A percentile compares a stretch with the other conserved stretches of the same genome.
These are phyloP conservation scores for Lolium multiflorum DNA, from an alignment of 176 grass and related monocot species.

Conservation along the genomic window DNA sequence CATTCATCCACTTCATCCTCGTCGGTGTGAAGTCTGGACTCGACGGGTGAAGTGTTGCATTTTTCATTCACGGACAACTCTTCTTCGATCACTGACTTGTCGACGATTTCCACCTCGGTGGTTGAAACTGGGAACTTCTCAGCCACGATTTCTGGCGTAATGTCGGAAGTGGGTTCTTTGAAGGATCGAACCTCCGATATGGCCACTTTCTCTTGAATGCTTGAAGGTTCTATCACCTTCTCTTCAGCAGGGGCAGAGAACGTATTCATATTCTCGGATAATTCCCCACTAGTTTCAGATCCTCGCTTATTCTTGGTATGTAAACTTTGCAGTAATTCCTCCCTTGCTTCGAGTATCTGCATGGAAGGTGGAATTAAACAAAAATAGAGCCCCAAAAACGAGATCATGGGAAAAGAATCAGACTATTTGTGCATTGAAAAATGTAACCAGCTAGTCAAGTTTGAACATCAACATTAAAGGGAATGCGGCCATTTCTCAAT, in stretches of 20 bases:
- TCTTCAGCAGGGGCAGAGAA: conserved; percentile 43
- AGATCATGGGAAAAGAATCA: not conserved
- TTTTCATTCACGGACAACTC: conserved; percentile 34
- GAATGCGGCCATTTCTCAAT: not conserved
- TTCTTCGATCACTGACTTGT: conserved; percentile 79
- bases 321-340: conserved; percentile 56
- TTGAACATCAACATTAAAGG: not conserved
- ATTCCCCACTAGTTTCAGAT: conserved; percentile 40
- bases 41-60: not conserved
- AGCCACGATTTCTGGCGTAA: conserved; percentile 25
- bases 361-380: not conserved
- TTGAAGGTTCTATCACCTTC: conserved; percentile 48
- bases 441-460: not conserved
- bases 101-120: conserved; percentile 58
- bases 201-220: not conserved
- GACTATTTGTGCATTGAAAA: not conserved
- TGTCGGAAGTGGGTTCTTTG: conserved; percentile 48
- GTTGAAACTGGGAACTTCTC: conserved; percentile 56
- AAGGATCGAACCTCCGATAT: conserved; percentile 32
- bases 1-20: conserved; percentile 66
- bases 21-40: conserved; percentile 16
- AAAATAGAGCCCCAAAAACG: not conserved
- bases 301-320: conserved; percentile 42
- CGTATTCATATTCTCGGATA: conserved; percentile 33
- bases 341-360: conserved; percentile 71